These are phyloP conservation scores for Microascus cirrosus DNA, from an alignment of 2,329 filamentous ascomycete genomes.

Conservation along the genomic window DNA sequence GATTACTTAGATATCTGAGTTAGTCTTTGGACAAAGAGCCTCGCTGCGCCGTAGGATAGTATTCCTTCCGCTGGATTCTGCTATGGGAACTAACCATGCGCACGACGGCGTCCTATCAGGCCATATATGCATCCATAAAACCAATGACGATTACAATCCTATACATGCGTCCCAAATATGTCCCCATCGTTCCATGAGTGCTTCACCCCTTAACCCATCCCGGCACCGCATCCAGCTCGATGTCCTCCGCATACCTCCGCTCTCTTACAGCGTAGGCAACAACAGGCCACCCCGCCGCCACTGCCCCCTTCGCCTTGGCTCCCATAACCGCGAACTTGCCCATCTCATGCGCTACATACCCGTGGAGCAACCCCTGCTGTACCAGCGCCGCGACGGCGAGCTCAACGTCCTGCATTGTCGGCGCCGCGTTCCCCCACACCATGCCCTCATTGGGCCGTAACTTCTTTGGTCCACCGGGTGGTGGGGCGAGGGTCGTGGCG, in stretches of 20 bases:
- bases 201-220: conserved; percentile 56
- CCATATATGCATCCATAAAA: neutral
- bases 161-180: neutral
- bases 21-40: neutral
- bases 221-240: conserved; percentile 55
- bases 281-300: conserved; percentile 64
- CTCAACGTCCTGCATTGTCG: conserved; percentile 59
- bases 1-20: neutral
- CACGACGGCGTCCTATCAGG: neutral
- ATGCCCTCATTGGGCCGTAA: conserved; percentile 48
- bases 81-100: neutral
- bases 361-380: conserved; percentile 69
- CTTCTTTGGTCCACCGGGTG: conserved; percentile 30
- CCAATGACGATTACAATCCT: neutral
- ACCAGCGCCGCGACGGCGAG: conserved; percentile 65
- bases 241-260: conserved; percentile 45
- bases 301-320: conserved; percentile 52
- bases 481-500: conserved; percentile 33
- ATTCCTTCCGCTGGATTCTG: neutral
- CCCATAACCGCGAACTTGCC: conserved; percentile 75
- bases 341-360: conserved; percentile 70
- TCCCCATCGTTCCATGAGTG: neutral
- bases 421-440: conserved; percentile 50
- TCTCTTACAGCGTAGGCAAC: conserved; percentile 59
- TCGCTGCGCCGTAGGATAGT: neutral